Conservation (phyloP, 306 rosid genomes). For the Ormosia semicastrata region DNA sequence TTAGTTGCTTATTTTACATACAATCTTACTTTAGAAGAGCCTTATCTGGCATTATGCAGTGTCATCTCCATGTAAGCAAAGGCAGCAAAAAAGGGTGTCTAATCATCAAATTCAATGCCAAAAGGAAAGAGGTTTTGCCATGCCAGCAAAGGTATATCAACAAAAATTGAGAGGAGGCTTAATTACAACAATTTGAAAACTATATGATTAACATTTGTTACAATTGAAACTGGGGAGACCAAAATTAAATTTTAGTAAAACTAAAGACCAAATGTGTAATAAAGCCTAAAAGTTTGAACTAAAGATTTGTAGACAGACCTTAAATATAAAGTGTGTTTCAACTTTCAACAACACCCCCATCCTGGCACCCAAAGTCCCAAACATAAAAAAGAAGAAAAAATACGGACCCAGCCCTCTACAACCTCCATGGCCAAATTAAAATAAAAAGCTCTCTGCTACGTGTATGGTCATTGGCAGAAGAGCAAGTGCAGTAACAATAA, state of each 20-base stretch:
- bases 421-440: neutral
- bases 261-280: neutral
- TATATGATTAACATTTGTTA: neutral
- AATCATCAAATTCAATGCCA: neutral
- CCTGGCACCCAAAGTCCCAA: neutral
- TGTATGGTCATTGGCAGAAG: neutral
- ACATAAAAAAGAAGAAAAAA: neutral
- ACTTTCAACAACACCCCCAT: neutral
- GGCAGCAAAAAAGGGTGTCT: neutral
- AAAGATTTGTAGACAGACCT: neutral
- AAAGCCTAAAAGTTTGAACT: neutral
- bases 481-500: neutral
- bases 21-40: too few relatives aligned
- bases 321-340: constrained; percentile 2
- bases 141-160: neutral
- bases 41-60: neutral
- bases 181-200: neutral
- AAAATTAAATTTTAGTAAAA: constrained; percentile 9
- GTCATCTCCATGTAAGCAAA: neutral
- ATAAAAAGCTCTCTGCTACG: neutral
- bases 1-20: too few relatives aligned
- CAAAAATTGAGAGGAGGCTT: neutral
- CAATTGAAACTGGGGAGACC: neutral
- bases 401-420: neutral
- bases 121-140: neutral